These are phyloP conservation scores for Entamoeba dispar DNA, from an alignment of 208 protist species.

Conservation along the genomic window DNA sequence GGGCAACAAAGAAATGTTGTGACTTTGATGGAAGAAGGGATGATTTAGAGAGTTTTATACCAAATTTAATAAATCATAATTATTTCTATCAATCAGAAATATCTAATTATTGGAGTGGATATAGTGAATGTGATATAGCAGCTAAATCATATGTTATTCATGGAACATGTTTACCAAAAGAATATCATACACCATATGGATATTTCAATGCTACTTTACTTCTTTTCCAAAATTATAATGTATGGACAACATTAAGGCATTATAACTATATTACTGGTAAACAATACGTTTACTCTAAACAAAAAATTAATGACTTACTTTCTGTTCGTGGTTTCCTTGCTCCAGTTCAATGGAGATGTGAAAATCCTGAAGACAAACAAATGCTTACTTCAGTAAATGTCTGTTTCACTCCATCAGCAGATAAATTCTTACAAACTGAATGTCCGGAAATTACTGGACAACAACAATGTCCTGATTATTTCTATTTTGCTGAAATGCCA, in stretches of 20 bases:
- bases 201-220: not conserved
- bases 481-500: too few relatives aligned
- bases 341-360: not conserved
- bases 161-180: not conserved
- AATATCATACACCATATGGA: not conserved
- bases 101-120: not conserved
- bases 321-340: not conserved
- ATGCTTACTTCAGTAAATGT: not conserved
- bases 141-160: not conserved
- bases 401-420: not conserved
- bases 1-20: not conserved
- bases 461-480: too few relatives aligned
- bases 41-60: not conserved
- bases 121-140: not conserved
- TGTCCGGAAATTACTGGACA: not conserved
- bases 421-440: not conserved
- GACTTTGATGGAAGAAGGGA: not conserved
- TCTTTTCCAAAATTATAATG: not conserved
- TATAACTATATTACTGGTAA: not conserved
- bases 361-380: not conserved
- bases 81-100: not conserved
- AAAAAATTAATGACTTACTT: not conserved
- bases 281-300: not conserved
- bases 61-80: not conserved
- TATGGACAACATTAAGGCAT: not conserved